Percentiles rank a stretch among this genome's conserved stretches.
These are phyloP conservation scores for Collybia sordida DNA, from an alignment of 768 basidiomycete species.

Conservation along the genomic window DNA sequence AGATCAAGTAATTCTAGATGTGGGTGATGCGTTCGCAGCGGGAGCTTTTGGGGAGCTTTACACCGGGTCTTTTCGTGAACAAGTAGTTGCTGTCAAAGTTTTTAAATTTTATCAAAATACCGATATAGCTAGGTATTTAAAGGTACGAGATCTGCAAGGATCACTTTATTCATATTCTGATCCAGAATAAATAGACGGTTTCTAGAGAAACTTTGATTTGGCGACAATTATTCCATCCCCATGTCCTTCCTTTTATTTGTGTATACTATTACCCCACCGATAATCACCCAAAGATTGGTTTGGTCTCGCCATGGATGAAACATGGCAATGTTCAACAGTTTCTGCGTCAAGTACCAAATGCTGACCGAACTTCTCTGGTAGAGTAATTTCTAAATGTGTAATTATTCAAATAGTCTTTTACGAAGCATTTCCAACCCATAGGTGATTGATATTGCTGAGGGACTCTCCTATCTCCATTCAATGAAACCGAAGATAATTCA, in stretches of 20 bases:
- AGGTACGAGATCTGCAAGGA: conserved; percentile 14
- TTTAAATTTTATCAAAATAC: conserved; percentile 22
- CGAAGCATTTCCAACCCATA: conserved; percentile 8
- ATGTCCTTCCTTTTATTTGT: conserved; percentile 32
- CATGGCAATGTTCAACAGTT: conserved; percentile 32
- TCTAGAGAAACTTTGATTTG: conserved; percentile 16
- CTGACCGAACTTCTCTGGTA: conserved; percentile 14
- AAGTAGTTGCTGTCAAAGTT: conserved; percentile 6
- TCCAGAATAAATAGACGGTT: conserved; percentile 5
- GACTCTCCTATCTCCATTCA: conserved; percentile 32
- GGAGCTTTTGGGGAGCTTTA: conserved; percentile 30
- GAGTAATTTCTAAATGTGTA: conserved; percentile 13
- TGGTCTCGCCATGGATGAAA: conserved; percentile 39
- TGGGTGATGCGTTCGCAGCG: conserved; percentile 9
- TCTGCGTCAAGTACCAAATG: conserved; percentile 13
- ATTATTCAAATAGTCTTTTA: conserved; percentile 8
- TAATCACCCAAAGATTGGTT: conserved; percentile 24
- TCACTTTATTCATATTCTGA: conserved; percentile 19
- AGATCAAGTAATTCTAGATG: conserved; percentile 6
- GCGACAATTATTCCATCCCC: conserved; percentile 16
- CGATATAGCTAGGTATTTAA: conserved; percentile 14
- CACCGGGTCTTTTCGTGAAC: conserved; percentile 6
- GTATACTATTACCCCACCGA: conserved; percentile 29
- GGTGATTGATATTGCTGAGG: conserved; percentile 30
- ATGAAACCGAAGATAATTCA: conserved; percentile 35